phyloP scores from a whole-genome alignment of 1,284 basidiomycete species.

The Exsudoporus floridanus region DNA sequence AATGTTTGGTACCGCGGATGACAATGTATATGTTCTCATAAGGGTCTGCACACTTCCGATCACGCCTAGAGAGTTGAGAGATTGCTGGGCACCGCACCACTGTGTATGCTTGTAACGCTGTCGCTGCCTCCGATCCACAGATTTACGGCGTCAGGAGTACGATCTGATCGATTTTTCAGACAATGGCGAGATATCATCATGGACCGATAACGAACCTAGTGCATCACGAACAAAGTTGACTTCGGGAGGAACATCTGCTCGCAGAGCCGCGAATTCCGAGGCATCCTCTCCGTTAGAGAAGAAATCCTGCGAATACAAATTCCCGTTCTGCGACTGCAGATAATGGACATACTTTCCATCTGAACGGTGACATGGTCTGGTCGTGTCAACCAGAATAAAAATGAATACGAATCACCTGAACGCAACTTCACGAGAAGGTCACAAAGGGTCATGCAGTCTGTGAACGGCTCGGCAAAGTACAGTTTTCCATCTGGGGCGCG shows the following conservation, averaged over 20 bases:
- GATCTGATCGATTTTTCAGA: slow-evolving; percentile 42
- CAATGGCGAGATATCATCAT: neutral
- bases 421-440: slow-evolving; percentile 53
- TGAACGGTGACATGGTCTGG: neutral
- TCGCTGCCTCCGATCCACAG: slow-evolving; percentile 82
- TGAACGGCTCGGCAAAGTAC: slow-evolving; percentile 80
- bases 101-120: slow-evolving; percentile 84
- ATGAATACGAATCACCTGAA: slow-evolving; percentile 28
- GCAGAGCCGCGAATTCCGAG: slow-evolving; percentile 65
- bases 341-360: slow-evolving; percentile 52
- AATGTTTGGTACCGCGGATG: slow-evolving; percentile 79
- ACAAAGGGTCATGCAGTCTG: slow-evolving; percentile 64
- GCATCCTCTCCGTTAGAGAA: slow-evolving; percentile 37
- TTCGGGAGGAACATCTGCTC: slow-evolving; percentile 62
- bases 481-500: slow-evolving; percentile 49
- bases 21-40: slow-evolving; percentile 94
- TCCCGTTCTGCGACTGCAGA: slow-evolving; percentile 90
- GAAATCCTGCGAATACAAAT: slow-evolving; percentile 59
- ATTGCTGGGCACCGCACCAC: slow-evolving; percentile 48
- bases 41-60: slow-evolving; percentile 55
- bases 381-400: neutral
- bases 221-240: slow-evolving; percentile 76
- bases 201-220: slow-evolving; percentile 53
- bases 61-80: neutral
- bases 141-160: slow-evolving; percentile 82